These are phyloP conservation scores for Aspergillus sp. DNA, from an alignment of 2,329 filamentous ascomycete genomes.

Conservation along the genomic window DNA sequence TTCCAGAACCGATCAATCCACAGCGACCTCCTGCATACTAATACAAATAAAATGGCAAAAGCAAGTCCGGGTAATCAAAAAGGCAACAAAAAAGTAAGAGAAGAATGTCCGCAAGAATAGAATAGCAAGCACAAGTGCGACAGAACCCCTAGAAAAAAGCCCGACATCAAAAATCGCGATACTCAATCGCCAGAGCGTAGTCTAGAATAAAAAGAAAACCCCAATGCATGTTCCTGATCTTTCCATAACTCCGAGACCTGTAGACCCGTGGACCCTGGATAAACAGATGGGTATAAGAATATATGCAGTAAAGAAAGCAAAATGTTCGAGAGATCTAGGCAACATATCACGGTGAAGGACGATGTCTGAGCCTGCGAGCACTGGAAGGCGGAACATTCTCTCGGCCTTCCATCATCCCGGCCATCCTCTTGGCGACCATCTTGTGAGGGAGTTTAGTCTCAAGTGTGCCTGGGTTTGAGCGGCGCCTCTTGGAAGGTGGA, in stretches of 20 bases:
- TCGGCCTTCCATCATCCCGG: slow-evolving; percentile 49
- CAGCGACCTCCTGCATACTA: not conserved
- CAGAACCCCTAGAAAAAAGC: not conserved
- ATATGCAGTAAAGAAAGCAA: slow-evolving; percentile 5
- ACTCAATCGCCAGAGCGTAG: not conserved
- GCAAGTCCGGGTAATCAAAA: not conserved
- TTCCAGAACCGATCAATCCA: not conserved
- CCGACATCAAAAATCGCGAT: not conserved
- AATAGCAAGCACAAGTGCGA: not conserved
- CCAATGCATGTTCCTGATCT: not conserved
- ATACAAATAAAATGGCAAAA: not conserved
- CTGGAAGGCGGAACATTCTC: slow-evolving; percentile 46
- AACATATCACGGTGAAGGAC: slow-evolving; percentile 30
- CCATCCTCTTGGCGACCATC: slow-evolving; percentile 42
- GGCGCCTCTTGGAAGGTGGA: slow-evolving; percentile 33
- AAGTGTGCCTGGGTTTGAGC: slow-evolving; percentile 32
- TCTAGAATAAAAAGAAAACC: slow-evolving; percentile 5
- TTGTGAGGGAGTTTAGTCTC: slow-evolving; percentile 52
- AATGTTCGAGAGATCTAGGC: not conserved
- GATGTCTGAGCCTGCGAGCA: slow-evolving; percentile 38
- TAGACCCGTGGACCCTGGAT: not conserved
- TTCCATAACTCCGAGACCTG: slow-evolving; percentile 7
- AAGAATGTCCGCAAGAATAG: not conserved
- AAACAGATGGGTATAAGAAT: slow-evolving; percentile 15
- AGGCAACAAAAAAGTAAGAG: not conserved